Conservation (phyloP, 2,329 filamentous ascomycete genomes). For the Talaromyces albobiverticillius region DNA sequence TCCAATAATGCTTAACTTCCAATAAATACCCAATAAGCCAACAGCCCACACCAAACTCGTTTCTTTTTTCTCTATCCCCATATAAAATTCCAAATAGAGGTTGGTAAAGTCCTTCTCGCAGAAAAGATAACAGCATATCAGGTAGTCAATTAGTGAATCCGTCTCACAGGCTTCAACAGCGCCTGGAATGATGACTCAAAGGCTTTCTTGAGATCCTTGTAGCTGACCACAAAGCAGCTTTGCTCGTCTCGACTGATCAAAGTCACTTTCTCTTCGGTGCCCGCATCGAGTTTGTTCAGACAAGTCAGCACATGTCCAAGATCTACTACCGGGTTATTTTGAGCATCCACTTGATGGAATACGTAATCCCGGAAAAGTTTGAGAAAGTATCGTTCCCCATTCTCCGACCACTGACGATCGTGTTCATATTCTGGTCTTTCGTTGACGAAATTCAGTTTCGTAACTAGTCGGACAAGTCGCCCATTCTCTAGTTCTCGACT, state of each 20-base stretch:
- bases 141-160: slow-evolving; percentile 28
- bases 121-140: background rate
- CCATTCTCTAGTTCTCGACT: slow-evolving; percentile 86
- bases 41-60: slow-evolving; percentile 1
- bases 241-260: slow-evolving; percentile 88
- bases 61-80: background rate
- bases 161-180: slow-evolving; percentile 44
- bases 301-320: slow-evolving; percentile 82
- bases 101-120: background rate
- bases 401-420: slow-evolving; percentile 81
- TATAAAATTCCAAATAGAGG: background rate
- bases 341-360: slow-evolving; percentile 89
- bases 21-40: background rate
- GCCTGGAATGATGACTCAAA: slow-evolving; percentile 62
- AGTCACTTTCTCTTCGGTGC: slow-evolving; percentile 79
- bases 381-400: slow-evolving; percentile 84
- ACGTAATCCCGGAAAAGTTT: slow-evolving; percentile 97
- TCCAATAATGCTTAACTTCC: background rate
- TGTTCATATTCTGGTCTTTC: slow-evolving; percentile 83
- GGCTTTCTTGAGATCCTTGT: slow-evolving; percentile 76
- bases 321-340: slow-evolving; percentile 79
- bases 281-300: slow-evolving; percentile 90
- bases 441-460: slow-evolving; percentile 85
- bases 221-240: slow-evolving; percentile 82
- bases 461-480: slow-evolving; percentile 71